A percentile compares a stretch with the other conserved stretches of the same genome.
Evolutionary conservation across 768 basidiomycete species (phyloP).

Genomic region (Suillus subalutaceus): DNA sequence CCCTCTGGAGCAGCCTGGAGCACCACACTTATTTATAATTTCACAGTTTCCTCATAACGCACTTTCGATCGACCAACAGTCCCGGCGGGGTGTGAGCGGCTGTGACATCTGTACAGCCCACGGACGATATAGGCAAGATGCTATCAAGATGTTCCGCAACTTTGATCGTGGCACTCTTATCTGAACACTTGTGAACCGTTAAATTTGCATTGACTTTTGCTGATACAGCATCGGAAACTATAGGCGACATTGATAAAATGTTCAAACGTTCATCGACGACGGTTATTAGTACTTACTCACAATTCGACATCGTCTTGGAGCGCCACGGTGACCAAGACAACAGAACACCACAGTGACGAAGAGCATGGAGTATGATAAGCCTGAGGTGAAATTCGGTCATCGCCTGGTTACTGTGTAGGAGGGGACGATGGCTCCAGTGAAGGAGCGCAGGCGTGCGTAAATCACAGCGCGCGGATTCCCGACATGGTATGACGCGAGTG

Average conservation of each 20-base stretch:
- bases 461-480: background rate
- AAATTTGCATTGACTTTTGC: background rate
- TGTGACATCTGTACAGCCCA: background rate
- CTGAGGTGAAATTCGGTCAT: background rate
- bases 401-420: background rate
- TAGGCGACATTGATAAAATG: background rate
- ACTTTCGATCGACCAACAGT: background rate
- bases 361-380: background rate
- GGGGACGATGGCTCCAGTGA: background rate
- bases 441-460: background rate
- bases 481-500: background rate
- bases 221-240: background rate
- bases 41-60: background rate
- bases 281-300: background rate
- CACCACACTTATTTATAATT: background rate
- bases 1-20: background rate
- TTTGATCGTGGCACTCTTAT: background rate
- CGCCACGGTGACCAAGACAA: background rate
- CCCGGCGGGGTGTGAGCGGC: background rate
- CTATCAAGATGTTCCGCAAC: background rate
- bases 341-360: background rate
- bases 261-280: background rate
- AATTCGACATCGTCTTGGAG: background rate
- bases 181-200: background rate
- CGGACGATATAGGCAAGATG: background rate